Base-by-base conservation (phyloP, 768 basidiomycete genomes). In the Sporobolomyces pararoseus region DNA sequence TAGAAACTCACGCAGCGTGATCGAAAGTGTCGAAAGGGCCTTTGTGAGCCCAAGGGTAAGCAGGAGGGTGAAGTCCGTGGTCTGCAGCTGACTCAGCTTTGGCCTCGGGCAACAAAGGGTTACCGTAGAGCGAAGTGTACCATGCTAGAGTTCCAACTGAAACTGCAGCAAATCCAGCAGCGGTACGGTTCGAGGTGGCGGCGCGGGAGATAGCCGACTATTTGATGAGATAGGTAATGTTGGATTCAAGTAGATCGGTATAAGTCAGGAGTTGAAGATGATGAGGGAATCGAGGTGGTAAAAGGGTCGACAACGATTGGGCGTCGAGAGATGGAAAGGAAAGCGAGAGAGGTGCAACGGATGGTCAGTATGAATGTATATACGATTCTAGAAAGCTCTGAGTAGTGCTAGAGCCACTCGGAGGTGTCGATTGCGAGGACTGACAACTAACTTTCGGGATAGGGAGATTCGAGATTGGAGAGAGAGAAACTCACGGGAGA, bases 51-150 rank as follows among this genome's bases (percentile, higher is more conserved):
- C 94, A 99, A 25, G 96, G 95, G 79, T 89, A 89, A 35, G 81
- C 78, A 66, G 88, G 78, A 31, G 96, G 86, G 81, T 99, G 96
- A 47, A 99, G 87, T 70, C 96, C 96, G 75, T 92, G 92, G 74
- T 99, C 96, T 52, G 87, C 90, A 61, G 88, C 88, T 71, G 89
- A 88, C 81, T 89, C 92, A 54, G 96, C 96, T 78, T 91, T 90
- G 9, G 88, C 95, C 81, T 96, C 88, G 68, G 89, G 87, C 75
- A 98, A 77, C 82, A 98, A 91, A 37, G 93, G 91, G 65, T 93
- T 83, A 73, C 94, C 96, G 80, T 93, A 98, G 66, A 93, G 85
- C 80, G 93, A 89, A 76, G 90, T 88, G 84, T 99, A 99, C 91
- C 91, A 96, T 64, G 91, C 91, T 80, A 96, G 85, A 54, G 95